Evolutionary conservation across 352 stramenopile species (phyloP).

Genomic region (Thraustochytrium sp.): DNA sequence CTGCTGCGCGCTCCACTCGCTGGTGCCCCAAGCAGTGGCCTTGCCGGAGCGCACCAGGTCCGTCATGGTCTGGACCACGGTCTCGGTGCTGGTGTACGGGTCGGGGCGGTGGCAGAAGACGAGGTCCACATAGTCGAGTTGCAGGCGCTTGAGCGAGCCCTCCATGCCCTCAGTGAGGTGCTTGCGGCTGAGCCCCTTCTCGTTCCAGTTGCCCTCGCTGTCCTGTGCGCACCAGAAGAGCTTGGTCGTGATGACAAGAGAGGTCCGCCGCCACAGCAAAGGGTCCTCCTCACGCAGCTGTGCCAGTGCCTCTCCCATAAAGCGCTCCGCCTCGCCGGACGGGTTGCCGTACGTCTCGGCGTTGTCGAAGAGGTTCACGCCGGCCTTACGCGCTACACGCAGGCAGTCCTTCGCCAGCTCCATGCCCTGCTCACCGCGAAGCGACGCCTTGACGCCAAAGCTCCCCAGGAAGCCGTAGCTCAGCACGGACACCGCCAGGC

Average conservation of each 20-base stretch:
- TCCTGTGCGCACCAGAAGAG: conserved; percentile 49
- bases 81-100: conserved; percentile 53
- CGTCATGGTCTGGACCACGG: conserved; percentile 61
- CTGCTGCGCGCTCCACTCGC: conserved; percentile 63
- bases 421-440: neutral
- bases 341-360: conserved; percentile 13
- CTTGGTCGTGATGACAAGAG: conserved; percentile 54
- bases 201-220: conserved; percentile 42
- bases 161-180: conserved; percentile 52
- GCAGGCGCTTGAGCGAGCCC: conserved; percentile 48
- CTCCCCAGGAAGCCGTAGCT: neutral
- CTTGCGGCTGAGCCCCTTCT: conserved; percentile 52
- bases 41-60: conserved; percentile 61
- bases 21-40: conserved; percentile 67
- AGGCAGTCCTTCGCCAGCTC: conserved; percentile 15
- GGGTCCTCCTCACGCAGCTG: neutral
- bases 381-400: neutral
- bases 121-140: conserved; percentile 54
- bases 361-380: conserved; percentile 19
- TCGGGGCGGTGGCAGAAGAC: conserved; percentile 53
- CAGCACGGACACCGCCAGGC: neutral
- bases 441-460: conserved; percentile 8
- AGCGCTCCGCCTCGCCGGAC: neutral
- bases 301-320: neutral
- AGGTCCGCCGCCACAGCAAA: conserved; percentile 41